A percentile compares a stretch with the other conserved stretches of the same genome.
Conservation (phyloP, 371 early-diverging fungal species). For the Globomyces sp. region DNA sequence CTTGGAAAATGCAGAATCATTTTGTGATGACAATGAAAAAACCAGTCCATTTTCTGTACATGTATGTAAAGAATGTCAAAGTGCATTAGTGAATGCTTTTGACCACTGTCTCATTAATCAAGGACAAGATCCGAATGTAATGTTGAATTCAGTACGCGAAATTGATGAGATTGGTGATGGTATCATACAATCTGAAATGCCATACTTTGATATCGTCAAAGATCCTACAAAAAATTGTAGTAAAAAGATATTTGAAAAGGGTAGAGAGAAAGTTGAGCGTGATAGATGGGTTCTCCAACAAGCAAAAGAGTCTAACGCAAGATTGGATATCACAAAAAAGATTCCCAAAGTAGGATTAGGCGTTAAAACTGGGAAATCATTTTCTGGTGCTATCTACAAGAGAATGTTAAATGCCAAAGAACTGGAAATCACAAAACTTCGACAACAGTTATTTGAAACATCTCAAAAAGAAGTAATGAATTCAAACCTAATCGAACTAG, state of each 20-base stretch:
- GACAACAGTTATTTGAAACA: conserved; percentile 38
- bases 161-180: conserved; percentile 49
- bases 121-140: conserved; percentile 1
- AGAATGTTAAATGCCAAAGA: conserved; percentile 42
- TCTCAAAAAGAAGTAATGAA: conserved; percentile 10
- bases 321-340: conserved; percentile 9
- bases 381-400: conserved; percentile 46
- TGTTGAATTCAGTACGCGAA: conserved; percentile 35
- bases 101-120: conserved; percentile 42
- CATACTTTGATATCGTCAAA: conserved; percentile 41
- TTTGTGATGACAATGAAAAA: conserved; percentile 5
- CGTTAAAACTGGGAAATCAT: conserved; percentile 27
- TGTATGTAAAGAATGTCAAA: conserved; percentile 45
- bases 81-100: conserved; percentile 37
- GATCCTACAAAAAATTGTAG: conserved; percentile 38
- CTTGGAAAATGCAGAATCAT: conserved; percentile 1
- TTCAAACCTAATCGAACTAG: no score
- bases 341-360: conserved; percentile 4
- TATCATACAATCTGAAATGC: conserved; percentile 27
- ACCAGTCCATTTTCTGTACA: conserved; percentile 33
- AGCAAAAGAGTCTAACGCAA: conserved; percentile 16
- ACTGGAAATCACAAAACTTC: conserved; percentile 39
- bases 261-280: conserved; percentile 29
- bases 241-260: conserved; percentile 34
- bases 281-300: conserved; percentile 39